Evolutionary conservation across 2,329 filamentous ascomycete genomes (phyloP).

Genomic region (Penicillium sp.): DNA sequence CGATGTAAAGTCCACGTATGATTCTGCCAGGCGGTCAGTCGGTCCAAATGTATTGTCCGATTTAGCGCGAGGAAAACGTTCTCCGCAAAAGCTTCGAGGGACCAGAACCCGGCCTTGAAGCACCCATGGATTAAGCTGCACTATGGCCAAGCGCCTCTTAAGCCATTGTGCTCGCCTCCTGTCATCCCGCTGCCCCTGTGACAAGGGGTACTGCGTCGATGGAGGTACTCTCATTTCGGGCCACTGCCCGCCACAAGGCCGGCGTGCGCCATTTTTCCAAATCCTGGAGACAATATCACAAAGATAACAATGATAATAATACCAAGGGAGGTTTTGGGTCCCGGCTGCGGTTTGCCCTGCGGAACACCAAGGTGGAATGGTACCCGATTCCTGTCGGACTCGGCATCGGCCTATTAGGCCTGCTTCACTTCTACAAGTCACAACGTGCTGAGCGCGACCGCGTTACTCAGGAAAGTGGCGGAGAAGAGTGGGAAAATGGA

Average conservation of each 20-base stretch:
- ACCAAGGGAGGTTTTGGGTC: slow-evolving; percentile 52
- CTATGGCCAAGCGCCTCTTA: slow-evolving; percentile 35
- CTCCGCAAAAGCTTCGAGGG: slow-evolving; percentile 6
- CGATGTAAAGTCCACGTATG: background rate
- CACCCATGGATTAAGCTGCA: slow-evolving; percentile 27
- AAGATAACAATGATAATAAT: slow-evolving; percentile 30
- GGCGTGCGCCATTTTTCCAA: slow-evolving; percentile 37
- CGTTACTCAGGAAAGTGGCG: slow-evolving; percentile 45
- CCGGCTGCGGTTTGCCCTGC: slow-evolving; percentile 54
- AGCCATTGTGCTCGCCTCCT: slow-evolving; percentile 22
- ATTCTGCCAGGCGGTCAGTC: slow-evolving; percentile 12
- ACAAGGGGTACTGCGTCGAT: slow-evolving; percentile 24
- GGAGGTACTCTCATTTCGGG: slow-evolving; percentile 32
- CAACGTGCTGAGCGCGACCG: slow-evolving; percentile 47
- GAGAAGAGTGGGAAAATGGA: slow-evolving; percentile 33
- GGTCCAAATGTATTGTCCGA: slow-evolving; percentile 4
- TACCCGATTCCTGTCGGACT: slow-evolving; percentile 83
- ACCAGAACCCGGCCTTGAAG: background rate
- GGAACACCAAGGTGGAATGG: slow-evolving; percentile 70
- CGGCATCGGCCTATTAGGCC: slow-evolving; percentile 76
- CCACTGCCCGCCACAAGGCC: slow-evolving; percentile 28
- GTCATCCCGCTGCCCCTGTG: slow-evolving; percentile 19
- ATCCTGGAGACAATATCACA: slow-evolving; percentile 38
- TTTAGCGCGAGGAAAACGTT: slow-evolving; percentile 14
- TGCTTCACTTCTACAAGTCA: slow-evolving; percentile 78